These are phyloP conservation scores for Capsaspora owczarzaki DNA, from an alignment of 78 protist species.

Conservation along the genomic window DNA sequence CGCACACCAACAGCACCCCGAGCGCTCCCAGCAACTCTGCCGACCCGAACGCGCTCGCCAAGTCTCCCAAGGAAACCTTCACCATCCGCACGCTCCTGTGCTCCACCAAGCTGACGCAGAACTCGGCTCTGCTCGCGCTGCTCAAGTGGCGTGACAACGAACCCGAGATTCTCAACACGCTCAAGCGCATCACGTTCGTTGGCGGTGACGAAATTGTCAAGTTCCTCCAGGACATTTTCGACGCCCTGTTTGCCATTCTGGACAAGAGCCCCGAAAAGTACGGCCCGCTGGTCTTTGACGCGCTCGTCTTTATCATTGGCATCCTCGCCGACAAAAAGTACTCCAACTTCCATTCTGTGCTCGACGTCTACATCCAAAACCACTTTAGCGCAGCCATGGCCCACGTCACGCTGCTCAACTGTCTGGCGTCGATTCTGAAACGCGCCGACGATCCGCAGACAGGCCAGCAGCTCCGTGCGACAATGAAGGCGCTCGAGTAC, in stretches of 20 bases:
- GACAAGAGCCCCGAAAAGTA: neutral
- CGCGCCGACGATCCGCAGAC: neutral
- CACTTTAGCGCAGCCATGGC: neutral
- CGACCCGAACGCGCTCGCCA: no score
- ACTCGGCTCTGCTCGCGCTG: neutral
- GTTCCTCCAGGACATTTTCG: constrained; percentile 6
- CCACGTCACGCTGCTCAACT: neutral
- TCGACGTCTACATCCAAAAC: neutral
- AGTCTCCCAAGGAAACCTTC: neutral
- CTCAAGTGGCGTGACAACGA: no score
- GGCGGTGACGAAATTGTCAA: neutral
- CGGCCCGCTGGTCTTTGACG: neutral
- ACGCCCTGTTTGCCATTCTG: neutral
- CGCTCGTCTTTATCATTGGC: constrained; percentile 6
- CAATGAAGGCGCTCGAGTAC: neutral
- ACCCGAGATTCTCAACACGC: no score
- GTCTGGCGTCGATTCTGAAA: no score
- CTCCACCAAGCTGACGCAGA: constrained; percentile 10
- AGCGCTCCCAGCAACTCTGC: no score
- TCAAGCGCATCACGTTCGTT: neutral
- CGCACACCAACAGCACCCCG: neutral
- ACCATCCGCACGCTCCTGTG: neutral
- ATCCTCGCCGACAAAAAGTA: neutral
- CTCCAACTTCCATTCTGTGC: neutral
- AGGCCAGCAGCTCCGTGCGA: neutral